Percentiles rank a stretch among this genome's conserved stretches.
Evolutionary conservation across 2,329 filamentous ascomycete genomes (phyloP).

Genomic region (Westerdykella sp.): DNA sequence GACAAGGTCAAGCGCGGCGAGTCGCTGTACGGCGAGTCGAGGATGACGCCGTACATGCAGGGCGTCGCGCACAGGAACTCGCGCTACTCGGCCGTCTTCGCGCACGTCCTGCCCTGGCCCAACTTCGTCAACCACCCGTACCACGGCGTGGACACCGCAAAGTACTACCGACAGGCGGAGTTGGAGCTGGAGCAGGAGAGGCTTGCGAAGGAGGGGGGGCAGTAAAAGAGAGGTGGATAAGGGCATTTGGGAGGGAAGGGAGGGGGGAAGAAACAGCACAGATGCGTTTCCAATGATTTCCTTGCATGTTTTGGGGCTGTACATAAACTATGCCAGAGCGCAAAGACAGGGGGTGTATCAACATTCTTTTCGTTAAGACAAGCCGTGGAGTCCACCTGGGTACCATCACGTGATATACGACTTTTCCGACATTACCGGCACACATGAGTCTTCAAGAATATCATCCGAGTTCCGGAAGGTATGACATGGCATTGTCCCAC

Average conservation of each 20-base stretch:
- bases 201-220: constrained; percentile 7
- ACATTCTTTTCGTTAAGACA: constrained; percentile 15
- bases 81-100: constrained; percentile 77
- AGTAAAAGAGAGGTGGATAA: too few relatives aligned
- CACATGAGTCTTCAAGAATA: too few relatives aligned
- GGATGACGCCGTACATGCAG: constrained; percentile 81
- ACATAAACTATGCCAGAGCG: constrained; percentile 17
- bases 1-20: constrained; percentile 88
- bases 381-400: too few relatives aligned
- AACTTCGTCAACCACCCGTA: constrained; percentile 88
- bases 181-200: constrained; percentile 79
- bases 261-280: constrained; percentile 6
- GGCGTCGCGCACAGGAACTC: constrained; percentile 89
- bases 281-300: constrained; percentile 11
- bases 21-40: constrained; percentile 77
- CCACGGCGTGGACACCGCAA: constrained; percentile 96
- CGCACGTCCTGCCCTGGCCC: constrained; percentile 87
- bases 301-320: constrained; percentile 17
- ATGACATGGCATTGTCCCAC: too few relatives aligned
- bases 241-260: constrained; percentile 3
- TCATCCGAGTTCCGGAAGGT: too few relatives aligned
- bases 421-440: too few relatives aligned
- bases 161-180: constrained; percentile 96
- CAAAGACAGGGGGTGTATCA: constrained; percentile 24
- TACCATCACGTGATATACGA: too few relatives aligned